Base-by-base conservation (phyloP, 768 basidiomycete genomes). In the Amanita phalloides region DNA sequence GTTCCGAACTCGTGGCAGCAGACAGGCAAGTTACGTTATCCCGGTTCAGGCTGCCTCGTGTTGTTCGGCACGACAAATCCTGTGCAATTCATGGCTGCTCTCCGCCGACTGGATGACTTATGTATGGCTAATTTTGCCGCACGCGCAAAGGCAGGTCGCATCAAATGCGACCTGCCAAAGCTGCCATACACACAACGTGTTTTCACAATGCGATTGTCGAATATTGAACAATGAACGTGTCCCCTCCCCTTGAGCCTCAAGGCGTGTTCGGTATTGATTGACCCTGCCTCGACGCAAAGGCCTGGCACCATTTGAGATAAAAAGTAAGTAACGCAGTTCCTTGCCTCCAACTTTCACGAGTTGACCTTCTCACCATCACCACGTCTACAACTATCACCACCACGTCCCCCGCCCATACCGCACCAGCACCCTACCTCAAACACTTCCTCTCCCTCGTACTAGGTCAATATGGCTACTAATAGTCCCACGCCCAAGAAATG, bases 401-500 rank as follows among this genome's bases (percentile, higher is more conserved):
- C 7, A 33, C 30, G 8, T 30, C 9, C 30, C 30, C 30, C 30
- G 28, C 28, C 28, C 28, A 4, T 1, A 3, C 28, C 28, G 2
- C 8, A 30, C 48, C 41, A 53, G 28, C 37, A 37, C 30, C 39
- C 50, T 39, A 45, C 35, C 45, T 49, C 41, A 45, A 45, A 41
- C 14, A 45, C 50, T 39, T 35, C 51, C 38, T 14, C 48, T 13
- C 14, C 47, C 23, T 45, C 43, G 32, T 55, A 14, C 17, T 23
- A 33, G 42, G 9, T 49, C 44, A 49, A 45, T 48, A 57, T 55
- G 43, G 54, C 55, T 17, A 17, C 17, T 17, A 17, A 17, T 17
- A 66, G 63, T 61, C 64, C 61, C 54, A 59, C 66, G 56, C 75
- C 69, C 60, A 70, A 75, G 42, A 70, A 76, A 60, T 81, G 84